phyloP scores from a whole-genome alignment of 2,329 filamentous ascomycete genomes.

The Fusarium begoniae region DNA sequence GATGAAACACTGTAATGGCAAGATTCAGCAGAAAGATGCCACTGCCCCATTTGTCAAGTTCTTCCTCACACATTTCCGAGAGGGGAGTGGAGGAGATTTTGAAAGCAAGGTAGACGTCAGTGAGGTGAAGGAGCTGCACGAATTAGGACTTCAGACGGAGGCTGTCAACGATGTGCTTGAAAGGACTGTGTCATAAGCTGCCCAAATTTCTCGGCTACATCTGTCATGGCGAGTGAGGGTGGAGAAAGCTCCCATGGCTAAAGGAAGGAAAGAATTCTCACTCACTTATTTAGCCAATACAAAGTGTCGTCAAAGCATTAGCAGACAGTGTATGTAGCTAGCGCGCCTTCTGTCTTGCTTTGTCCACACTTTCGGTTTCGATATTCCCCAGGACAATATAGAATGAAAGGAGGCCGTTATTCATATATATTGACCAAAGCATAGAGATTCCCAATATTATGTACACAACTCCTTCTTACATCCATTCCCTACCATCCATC shows the following conservation, averaged over 20 bases:
- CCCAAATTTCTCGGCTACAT: fast-evolving
- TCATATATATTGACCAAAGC: no score
- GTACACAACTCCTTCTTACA: background rate
- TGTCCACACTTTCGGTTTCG: background rate
- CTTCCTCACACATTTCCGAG: slow-evolving; percentile 15
- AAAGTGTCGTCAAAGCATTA: background rate
- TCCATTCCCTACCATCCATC: fast-evolving
- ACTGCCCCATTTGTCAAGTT: slow-evolving; percentile 14
- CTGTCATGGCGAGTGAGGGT: background rate
- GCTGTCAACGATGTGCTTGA: background rate
- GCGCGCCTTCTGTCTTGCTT: background rate
- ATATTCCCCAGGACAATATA: background rate
- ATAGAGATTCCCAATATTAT: background rate
- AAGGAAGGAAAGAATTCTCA: no score
- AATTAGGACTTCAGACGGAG: slow-evolving; percentile 5
- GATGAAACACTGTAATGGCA: background rate
- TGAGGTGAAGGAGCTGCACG: background rate
- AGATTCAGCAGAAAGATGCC: background rate
- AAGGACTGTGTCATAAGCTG: background rate
- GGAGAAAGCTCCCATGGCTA: background rate
- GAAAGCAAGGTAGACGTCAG: background rate
- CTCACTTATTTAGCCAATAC: background rate
- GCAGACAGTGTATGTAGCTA: no score
- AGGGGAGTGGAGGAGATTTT: slow-evolving; percentile 1
- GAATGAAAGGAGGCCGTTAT: background rate